Percentiles rank a stretch among this genome's conserved stretches.
phyloP scores from a whole-genome alignment of 768 basidiomycete species.

The Kwoniella sp. region DNA sequence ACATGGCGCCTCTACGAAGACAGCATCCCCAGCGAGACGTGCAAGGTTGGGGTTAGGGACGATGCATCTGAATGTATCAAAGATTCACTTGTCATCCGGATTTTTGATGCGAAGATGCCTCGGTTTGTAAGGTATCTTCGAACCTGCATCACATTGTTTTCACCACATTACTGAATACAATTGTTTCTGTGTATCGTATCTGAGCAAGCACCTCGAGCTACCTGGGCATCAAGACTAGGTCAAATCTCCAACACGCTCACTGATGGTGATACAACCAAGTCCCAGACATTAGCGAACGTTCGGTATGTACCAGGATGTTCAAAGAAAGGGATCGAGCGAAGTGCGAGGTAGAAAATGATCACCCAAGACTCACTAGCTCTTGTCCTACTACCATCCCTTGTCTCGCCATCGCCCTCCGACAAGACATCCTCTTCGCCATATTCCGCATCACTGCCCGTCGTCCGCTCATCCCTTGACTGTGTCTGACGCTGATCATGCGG shows the following conservation, averaged over 20 bases:
- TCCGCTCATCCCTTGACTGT: neutral
- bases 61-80: no score
- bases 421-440: constrained; percentile 61
- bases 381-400: constrained; percentile 14
- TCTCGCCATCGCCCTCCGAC: constrained; percentile 6
- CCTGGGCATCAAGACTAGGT: neutral
- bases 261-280: neutral
- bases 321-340: neutral
- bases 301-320: neutral
- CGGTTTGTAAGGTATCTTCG: no score
- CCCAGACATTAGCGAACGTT: neutral
- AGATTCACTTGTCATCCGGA: no score
- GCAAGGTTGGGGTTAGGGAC: no score
- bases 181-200: neutral
- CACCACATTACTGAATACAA: no score
- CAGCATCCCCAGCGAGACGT: no score
- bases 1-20: no score
- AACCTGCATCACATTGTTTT: no score
- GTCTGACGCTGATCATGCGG: neutral
- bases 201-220: neutral
- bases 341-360: neutral
- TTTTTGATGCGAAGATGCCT: no score
- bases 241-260: constrained; percentile 40
- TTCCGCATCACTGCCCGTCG: constrained; percentile 16
- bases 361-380: constrained; percentile 31